Evolutionary conservation across 495 filamentous ascomycete genomes (phyloP), one percentile per base, ranked within the genome.

Genomic region (Xylaria nigripes): DNA sequence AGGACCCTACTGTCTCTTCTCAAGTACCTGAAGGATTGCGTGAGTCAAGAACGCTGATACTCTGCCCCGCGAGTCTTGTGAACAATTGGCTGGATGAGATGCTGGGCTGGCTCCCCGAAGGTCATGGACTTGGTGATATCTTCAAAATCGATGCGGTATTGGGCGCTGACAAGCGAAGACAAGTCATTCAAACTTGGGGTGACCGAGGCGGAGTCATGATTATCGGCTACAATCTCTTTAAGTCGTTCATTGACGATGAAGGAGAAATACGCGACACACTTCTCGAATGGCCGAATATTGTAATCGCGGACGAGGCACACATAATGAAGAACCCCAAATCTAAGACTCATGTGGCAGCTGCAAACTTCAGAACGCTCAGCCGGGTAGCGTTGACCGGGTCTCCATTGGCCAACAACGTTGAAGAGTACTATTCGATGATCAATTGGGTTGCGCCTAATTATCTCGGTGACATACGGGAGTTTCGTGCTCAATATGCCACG

Each of bases 241-340:
- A 61, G 34, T 38, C 12, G 0, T 56, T 69, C 40, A 25, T 60
- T 15, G 68, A 68, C 2, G 57, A 70, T 5, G 68, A 67, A 5
- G 68, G 67, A 18, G 56, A 64, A 1, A 10, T 66, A 5, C 34
- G 32, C 10, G 57, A 74, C 6, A 70, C 77, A 36, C 67, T 92
- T n/a, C 57, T 81, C 0, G 56, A 81, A 21, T 68, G 73, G 0
- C 84, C 90, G 0, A 86, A 78, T 47, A 81, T 96, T 38, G 82
- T 95, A n/a, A 69, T 96, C 13, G 86, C 85, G 1, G 91, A 97
- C 59, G 91, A 97, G 65, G 91, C 90, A 0, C 91, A 97, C 60
- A 73, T 66, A 22, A 67, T 95, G 54, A 95, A 93, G 63, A 89
- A 87, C 54, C 66, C 67, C 0, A 61, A 55, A 0, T 66, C 82